Evolutionary conservation across 345 rosid species (phyloP).

Genomic region (Melaleuca alternifolia): DNA sequence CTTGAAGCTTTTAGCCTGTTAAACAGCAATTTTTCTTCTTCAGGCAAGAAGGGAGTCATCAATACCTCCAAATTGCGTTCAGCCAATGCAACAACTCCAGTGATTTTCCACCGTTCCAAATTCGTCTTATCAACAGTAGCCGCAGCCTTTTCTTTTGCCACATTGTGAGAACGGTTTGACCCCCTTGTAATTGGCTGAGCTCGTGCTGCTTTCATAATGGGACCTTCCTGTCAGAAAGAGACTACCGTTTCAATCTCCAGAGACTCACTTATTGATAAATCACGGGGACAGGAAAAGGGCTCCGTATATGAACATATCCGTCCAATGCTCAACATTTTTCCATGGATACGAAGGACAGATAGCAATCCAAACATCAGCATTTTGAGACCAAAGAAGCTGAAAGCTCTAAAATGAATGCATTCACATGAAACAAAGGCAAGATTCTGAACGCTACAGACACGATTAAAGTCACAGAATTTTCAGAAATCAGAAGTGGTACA

Average conservation of each 20-base stretch:
- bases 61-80: conserved; percentile 65
- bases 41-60: neutral
- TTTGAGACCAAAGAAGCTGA: neutral
- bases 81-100: conserved; percentile 64
- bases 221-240: conserved; percentile 47
- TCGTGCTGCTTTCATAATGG: conserved; percentile 53
- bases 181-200: conserved; percentile 41
- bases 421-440: neutral
- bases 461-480: neutral
- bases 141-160: conserved; percentile 9
- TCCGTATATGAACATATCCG: neutral
- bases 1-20: neutral
- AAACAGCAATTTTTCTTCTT: neutral
- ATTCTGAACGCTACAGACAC: neutral
- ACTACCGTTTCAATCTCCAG: neutral
- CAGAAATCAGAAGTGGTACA: neutral
- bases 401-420: neutral
- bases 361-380: neutral
- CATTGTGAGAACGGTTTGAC: neutral
- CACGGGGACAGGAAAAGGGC: neutral
- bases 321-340: neutral
- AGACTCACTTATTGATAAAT: neutral
- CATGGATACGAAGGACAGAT: neutral
- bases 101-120: conserved; percentile 58
- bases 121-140: conserved; percentile 34